phyloP scores from a whole-genome alignment of 2,329 filamentous ascomycete genomes.

The Raffaelea arxii region DNA sequence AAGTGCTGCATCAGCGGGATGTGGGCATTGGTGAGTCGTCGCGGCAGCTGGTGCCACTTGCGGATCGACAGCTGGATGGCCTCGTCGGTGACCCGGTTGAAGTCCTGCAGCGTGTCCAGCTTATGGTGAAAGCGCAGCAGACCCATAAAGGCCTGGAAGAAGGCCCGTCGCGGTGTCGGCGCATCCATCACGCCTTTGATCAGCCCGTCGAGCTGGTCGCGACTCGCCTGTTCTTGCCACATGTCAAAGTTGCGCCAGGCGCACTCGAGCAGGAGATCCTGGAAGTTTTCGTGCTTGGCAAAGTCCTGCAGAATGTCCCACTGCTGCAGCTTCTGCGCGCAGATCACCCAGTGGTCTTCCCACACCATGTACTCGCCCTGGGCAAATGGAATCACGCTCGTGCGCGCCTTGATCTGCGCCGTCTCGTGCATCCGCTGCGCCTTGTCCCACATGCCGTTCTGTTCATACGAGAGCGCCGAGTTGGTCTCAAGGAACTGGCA shows the following conservation, averaged over 20 bases:
- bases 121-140: conserved; percentile 90
- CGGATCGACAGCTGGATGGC: conserved; percentile 94
- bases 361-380: conserved; percentile 97
- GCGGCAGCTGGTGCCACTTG: conserved; percentile 98
- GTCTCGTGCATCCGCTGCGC: conserved; percentile 94
- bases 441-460: conserved; percentile 99
- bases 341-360: conserved; percentile 99
- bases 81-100: conserved; percentile 86
- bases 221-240: conserved; percentile 79
- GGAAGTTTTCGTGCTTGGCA: conserved; percentile 97
- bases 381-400: conserved; percentile 90
- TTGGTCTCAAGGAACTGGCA: conserved; percentile 98
- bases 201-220: conserved; percentile 81
- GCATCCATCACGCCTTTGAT: conserved; percentile 98
- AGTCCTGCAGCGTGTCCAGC: conserved; percentile 69
- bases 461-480: conserved; percentile 91
- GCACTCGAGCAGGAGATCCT: conserved; percentile 88
- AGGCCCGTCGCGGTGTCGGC: conserved; percentile 82
- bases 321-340: conserved; percentile 95
- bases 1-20: conserved; percentile 94
- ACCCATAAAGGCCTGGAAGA: conserved; percentile 98
- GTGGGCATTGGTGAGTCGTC: conserved; percentile 86
- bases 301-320: conserved; percentile 98
- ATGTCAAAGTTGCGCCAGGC: conserved; percentile 94
- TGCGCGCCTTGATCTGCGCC: conserved; percentile 93